Base-by-base conservation (phyloP, 352 stramenopile species). In the Phytophthora citrophthora region DNA sequence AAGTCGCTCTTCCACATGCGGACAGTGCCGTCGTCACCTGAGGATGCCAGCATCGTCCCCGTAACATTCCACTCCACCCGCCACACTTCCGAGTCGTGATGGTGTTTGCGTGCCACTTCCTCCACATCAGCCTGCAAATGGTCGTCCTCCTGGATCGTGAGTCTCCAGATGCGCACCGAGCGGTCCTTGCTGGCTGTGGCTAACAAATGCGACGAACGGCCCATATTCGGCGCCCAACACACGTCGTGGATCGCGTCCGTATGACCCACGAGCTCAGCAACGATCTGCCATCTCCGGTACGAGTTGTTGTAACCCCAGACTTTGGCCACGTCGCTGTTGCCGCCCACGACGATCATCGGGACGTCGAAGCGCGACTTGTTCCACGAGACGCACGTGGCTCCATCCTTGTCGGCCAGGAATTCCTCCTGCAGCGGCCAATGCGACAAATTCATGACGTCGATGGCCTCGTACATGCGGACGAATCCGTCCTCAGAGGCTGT, bases 61-160 rank as follows among this genome's bases (percentile, higher is more conserved):
- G 96, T 98, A 39, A 99, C 88, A 64, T 99, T 98, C 95, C 95
- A 99, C 73, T 98, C 90, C 49, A 98, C 96, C 36, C 94, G 87
- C 96, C 96, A 99, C 23, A 98, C 90, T 62, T 98, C 86, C 68
- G 79, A 93, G 72, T 91, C 80, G 73, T 93, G 84, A 64, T 95
- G 88, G 56, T 94, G 83, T 60, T 93, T 92, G 13, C 86, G 69
- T 16, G 84, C 84, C 3, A 94, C 75, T 53, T 93, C 69, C 43
- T 93, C 81, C 18, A 94, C 81, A 27, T 89, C 74, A 13, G 80
- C 87, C 64, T 86, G 72, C 44, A 92, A 64, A 53, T 83, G 70
- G 26, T 83, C 81, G n/a, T 88, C 83, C 18, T 73, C 64, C 41
- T 81, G 78, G 63, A 90, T 91, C 67, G 70, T 86, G 12, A 97